Evolutionary conservation across 257 asterid genomes (phyloP).

Genomic region (Nyctanthes arbortristis): DNA sequence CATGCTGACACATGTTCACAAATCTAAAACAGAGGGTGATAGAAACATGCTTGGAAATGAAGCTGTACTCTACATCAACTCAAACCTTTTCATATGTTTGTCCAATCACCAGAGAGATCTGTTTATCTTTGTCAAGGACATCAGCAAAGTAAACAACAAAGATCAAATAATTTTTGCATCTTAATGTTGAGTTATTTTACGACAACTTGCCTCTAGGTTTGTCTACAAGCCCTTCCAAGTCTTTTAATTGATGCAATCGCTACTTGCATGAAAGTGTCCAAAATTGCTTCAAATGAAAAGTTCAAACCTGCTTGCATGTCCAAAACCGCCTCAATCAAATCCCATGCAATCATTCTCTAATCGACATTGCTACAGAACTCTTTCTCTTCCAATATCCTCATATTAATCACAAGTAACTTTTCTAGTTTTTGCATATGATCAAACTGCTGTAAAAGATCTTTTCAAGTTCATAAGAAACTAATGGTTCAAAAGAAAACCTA

Average conservation of each 20-base stretch:
- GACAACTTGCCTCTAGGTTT: too few species aligned
- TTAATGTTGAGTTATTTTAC: too few species aligned
- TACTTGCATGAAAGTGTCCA: not conserved
- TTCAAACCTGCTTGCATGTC: too few species aligned
- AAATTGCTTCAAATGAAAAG: not conserved
- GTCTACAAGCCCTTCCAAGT: too few species aligned
- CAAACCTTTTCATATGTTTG: not conserved
- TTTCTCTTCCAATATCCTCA: not conserved
- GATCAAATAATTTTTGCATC: too few species aligned
- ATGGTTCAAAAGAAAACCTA: not conserved
- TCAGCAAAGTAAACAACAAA: not conserved
- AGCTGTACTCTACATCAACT: not conserved
- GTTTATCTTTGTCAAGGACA: not conserved
- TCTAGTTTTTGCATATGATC: not conserved
- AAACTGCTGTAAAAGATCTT: not conserved
- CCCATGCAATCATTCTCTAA: too few species aligned
- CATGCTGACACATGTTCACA: not conserved
- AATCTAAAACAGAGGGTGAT: not conserved
- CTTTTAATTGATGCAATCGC: too few species aligned
- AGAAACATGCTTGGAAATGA: not conserved
- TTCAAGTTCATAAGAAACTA: not conserved
- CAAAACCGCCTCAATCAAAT: not conserved
- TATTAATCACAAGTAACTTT: not conserved
- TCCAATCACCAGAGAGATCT: not conserved
- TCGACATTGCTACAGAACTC: not conserved